Conservation (phyloP, 768 basidiomycete genomes). For the Pholiota microspora region DNA sequence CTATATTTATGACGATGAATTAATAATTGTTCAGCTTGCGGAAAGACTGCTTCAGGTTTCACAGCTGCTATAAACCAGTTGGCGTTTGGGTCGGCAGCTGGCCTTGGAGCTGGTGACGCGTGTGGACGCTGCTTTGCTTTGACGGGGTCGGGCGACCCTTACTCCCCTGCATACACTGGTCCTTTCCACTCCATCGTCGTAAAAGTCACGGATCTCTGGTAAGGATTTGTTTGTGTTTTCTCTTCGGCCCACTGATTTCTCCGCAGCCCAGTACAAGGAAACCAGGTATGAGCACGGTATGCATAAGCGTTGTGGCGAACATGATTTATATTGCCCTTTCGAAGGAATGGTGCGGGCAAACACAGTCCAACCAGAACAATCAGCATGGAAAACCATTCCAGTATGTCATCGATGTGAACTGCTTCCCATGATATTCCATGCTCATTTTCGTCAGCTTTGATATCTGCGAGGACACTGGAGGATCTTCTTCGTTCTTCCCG, state of each 20-base stretch:
- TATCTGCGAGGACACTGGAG: constrained; percentile 59
- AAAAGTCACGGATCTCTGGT: constrained; percentile 47
- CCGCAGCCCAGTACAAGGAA: constrained; percentile 42
- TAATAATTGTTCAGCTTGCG: constrained; percentile 40
- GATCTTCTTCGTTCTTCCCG: constrained; percentile 52
- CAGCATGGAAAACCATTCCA: constrained; percentile 45
- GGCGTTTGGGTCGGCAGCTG: constrained; percentile 49
- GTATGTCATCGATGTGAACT: constrained; percentile 28
- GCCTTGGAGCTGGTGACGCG: constrained; percentile 52
- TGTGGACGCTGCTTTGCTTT: constrained; percentile 61
- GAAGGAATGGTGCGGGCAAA: constrained; percentile 55
- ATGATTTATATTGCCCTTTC: not conserved
- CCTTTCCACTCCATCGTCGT: constrained; percentile 56
- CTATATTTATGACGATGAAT: not conserved
- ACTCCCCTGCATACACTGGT: constrained; percentile 45
- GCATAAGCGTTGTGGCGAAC: too few species aligned
- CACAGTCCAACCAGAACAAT: constrained; percentile 37
- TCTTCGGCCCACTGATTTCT: not conserved
- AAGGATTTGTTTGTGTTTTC: constrained; percentile 10
- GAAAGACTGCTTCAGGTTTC: constrained; percentile 44
- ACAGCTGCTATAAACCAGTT: constrained; percentile 60
- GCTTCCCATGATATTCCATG: not conserved
- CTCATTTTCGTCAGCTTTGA: constrained; percentile 43
- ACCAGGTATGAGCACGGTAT: constrained; percentile 28
- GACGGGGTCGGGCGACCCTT: constrained; percentile 50